Evolutionary conservation across 768 basidiomycete species (phyloP).

Genomic region (Termitomyces sp.): DNA sequence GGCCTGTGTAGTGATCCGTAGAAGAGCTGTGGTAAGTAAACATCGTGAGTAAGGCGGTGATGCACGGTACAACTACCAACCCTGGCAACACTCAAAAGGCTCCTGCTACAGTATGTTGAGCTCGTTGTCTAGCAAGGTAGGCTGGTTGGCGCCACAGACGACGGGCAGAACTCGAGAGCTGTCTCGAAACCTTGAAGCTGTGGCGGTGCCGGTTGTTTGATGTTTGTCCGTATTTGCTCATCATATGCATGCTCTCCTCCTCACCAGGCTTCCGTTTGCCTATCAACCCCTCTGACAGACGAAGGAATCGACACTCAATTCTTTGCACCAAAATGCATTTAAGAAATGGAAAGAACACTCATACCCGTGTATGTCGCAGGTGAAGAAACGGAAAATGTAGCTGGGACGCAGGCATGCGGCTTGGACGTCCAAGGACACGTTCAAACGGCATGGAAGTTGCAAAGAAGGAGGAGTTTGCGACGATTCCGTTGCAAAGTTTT

Average conservation of each 20-base stretch:
- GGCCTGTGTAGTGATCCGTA: not conserved
- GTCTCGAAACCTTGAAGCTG: slow-evolving; percentile 9
- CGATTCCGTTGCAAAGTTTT: slow-evolving; percentile 6
- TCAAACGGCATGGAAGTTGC: slow-evolving; percentile 9
- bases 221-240: slow-evolving; percentile 12
- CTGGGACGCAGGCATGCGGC: not conserved
- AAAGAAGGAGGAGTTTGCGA: slow-evolving; percentile 6
- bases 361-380: not conserved
- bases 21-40: not conserved
- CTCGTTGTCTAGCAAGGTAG: slow-evolving; percentile 1
- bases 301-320: not conserved
- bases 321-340: not conserved
- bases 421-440: not conserved
- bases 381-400: not conserved
- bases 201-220: slow-evolving; percentile 17
- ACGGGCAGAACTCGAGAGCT: slow-evolving; percentile 8
- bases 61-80: not conserved
- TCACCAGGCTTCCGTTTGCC: slow-evolving; percentile 11
- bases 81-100: not conserved
- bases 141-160: slow-evolving; percentile 3
- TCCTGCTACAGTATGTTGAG: not conserved
- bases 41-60: not conserved
- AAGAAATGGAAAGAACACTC: not conserved
- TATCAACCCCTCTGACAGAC: not conserved
- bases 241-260: slow-evolving; percentile 13